Conservation (phyloP, 371 early-diverging fungal genomes). For the Apophysomyces ossiformis region DNA sequence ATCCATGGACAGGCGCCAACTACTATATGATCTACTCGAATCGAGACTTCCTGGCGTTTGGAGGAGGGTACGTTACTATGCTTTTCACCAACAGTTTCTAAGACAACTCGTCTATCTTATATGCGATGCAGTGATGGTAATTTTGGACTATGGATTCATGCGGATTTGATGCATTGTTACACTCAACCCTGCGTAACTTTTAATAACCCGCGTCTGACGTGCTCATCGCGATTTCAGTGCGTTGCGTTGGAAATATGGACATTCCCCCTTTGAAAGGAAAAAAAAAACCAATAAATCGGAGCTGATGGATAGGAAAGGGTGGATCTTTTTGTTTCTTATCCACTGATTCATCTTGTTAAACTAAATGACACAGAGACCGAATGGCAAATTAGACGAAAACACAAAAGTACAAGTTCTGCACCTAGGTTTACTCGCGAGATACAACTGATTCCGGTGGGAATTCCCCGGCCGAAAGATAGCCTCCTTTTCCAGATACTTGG, state of each 20-base stretch:
- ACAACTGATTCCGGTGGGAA: too few species aligned
- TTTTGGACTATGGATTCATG: conserved; percentile 43
- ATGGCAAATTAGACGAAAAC: too few species aligned
- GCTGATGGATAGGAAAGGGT: not conserved
- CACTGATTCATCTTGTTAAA: not conserved
- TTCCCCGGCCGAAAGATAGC: too few species aligned
- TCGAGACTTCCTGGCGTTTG: conserved; percentile 32
- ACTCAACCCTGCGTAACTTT: conserved; percentile 43
- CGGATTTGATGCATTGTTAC: conserved; percentile 43
- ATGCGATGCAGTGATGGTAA: conserved; percentile 27
- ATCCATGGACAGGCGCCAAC: conserved; percentile 41
- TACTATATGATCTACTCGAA: conserved; percentile 41
- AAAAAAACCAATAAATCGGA: not conserved
- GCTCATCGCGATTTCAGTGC: conserved; percentile 32
- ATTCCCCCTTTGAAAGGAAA: conserved; percentile 28
- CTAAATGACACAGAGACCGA: too few species aligned
- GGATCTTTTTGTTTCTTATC: not conserved
- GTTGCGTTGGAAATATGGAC: conserved; percentile 45
- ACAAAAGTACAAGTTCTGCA: too few species aligned
- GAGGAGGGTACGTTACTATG: conserved; percentile 31
- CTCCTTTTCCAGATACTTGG: too few species aligned
- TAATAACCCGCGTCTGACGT: conserved; percentile 33
- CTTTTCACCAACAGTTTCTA: not conserved
- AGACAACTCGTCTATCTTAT: not conserved
- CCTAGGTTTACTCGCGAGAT: too few species aligned